A percentile compares a stretch with the other conserved stretches of the same genome.
phyloP scores from a whole-genome alignment of 192 early-diverging fungal species.

The Podila epicladia region DNA sequence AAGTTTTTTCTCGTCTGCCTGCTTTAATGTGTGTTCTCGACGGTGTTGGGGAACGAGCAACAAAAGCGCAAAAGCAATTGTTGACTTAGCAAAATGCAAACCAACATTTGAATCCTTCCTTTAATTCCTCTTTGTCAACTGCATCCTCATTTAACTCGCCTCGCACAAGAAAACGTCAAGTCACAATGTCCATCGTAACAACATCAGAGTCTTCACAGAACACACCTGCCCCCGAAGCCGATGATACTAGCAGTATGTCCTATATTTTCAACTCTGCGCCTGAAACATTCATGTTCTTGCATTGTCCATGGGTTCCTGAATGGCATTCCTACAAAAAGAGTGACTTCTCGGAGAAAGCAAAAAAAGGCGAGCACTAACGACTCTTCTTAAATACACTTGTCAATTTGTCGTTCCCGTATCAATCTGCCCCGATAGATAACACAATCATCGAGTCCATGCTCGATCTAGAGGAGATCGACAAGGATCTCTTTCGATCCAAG shows the following conservation, averaged over 20 bases:
- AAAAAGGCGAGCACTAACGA: neutral
- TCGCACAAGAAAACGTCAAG: neutral
- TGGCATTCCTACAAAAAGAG: too few species aligned
- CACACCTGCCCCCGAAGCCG: constrained; percentile 7
- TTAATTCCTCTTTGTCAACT: constrained; percentile 8
- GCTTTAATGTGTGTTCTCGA: too few species aligned
- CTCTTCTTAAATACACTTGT: neutral
- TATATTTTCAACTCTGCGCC: too few species aligned
- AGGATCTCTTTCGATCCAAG: constrained; percentile 75
- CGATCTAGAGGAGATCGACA: constrained; percentile 71
- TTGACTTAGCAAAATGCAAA: too few species aligned
- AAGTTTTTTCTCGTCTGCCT: too few species aligned
- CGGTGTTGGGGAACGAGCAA: too few species aligned
- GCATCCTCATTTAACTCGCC: neutral
- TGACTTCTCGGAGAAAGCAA: too few species aligned
- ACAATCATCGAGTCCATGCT: constrained; percentile 53
- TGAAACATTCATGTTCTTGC: too few species aligned
- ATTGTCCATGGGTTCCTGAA: too few species aligned
- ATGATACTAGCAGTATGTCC: constrained; percentile 23
- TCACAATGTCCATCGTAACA: neutral
- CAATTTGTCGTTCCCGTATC: neutral
- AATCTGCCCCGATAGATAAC: constrained; percentile 2
- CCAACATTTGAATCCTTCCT: neutral
- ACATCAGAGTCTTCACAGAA: neutral
- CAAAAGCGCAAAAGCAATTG: too few species aligned